These are phyloP conservation scores for Trametes versicolor DNA, from an alignment of 1,284 basidiomycete species.

Conservation along the genomic window DNA sequence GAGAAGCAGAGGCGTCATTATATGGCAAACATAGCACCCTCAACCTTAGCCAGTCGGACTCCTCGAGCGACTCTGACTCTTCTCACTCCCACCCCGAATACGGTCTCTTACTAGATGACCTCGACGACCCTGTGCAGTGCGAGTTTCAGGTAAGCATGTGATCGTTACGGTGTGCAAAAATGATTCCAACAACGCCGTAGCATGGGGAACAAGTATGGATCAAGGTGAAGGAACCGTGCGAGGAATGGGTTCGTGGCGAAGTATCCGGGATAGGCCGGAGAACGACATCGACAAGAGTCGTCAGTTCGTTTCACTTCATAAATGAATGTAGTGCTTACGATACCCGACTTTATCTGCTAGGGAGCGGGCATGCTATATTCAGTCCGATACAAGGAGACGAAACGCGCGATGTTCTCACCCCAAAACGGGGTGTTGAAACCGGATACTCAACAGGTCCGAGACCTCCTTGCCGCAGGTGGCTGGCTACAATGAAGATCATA, in stretches of 20 bases:
- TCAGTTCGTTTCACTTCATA: conserved; percentile 11
- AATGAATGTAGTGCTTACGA: not conserved
- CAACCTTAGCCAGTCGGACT: too few relatives aligned
- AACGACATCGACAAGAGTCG: conserved; percentile 24
- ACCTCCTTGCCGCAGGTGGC: conserved; percentile 55
- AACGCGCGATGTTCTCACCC: conserved; percentile 63
- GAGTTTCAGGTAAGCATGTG: not conserved
- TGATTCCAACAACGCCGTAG: conserved; percentile 8
- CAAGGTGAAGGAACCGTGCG: conserved; percentile 25
- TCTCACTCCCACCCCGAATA: too few relatives aligned
- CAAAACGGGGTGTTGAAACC: conserved; percentile 72
- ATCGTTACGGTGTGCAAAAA: not conserved
- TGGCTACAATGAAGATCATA: conserved; percentile 43
- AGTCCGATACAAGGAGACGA: conserved; percentile 52
- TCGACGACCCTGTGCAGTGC: too few relatives aligned
- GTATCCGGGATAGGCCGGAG: conserved; percentile 24
- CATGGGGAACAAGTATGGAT: conserved; percentile 27
- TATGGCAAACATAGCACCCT: too few relatives aligned
- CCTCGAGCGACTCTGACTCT: too few relatives aligned
- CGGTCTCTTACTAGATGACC: too few relatives aligned
- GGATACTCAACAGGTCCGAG: conserved; percentile 51
- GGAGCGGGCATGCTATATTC: conserved; percentile 61
- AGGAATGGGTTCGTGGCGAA: conserved; percentile 25
- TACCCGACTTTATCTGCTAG: conserved; percentile 33
- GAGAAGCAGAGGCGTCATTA: too few relatives aligned